Percentiles rank a stretch among this genome's conserved stretches.
Evolutionary conservation across 2,329 filamentous ascomycete species (phyloP).

Genomic region (Penicillium sp.): DNA sequence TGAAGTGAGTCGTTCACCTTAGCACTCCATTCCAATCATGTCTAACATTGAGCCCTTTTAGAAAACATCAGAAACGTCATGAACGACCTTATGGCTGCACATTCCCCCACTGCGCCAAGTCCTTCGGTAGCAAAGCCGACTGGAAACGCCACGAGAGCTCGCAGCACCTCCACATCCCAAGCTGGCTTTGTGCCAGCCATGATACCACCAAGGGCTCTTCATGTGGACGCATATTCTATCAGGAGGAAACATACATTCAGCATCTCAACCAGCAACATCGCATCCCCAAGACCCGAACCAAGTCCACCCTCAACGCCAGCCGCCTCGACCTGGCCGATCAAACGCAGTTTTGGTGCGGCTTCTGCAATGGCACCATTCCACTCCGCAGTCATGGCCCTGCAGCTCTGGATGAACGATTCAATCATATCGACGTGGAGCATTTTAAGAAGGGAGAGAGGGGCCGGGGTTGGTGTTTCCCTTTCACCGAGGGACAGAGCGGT

Average conservation of each 20-base stretch:
- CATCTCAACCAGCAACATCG: slow-evolving; percentile 55
- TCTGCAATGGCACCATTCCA: slow-evolving; percentile 59
- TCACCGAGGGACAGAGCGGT: neutral
- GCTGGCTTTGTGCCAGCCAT: slow-evolving; percentile 62
- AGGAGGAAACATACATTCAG: slow-evolving; percentile 53
- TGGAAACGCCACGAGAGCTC: slow-evolving; percentile 87
- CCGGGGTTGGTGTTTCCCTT: slow-evolving; percentile 30
- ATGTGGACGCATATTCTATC: slow-evolving; percentile 58
- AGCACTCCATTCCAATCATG: neutral
- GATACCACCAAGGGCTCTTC: slow-evolving; percentile 21
- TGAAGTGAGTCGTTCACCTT: slow-evolving; percentile 29
- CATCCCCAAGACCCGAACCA: slow-evolving; percentile 1
- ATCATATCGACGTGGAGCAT: slow-evolving; percentile 66
- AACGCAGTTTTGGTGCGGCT: slow-evolving; percentile 78
- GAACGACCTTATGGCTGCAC: slow-evolving; percentile 78
- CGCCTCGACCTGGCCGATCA: slow-evolving; percentile 62
- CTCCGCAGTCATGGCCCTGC: slow-evolving; percentile 48
- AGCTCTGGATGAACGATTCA: slow-evolving; percentile 57
- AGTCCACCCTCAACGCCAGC: slow-evolving; percentile 33
- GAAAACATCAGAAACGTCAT: slow-evolving; percentile 81
- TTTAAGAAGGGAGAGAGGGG: slow-evolving; percentile 39
- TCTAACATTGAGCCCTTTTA: slow-evolving; percentile 31
- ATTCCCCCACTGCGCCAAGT: slow-evolving; percentile 61
- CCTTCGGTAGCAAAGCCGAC: slow-evolving; percentile 88
- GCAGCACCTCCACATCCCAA: slow-evolving; percentile 67